A percentile compares a stretch with the other conserved stretches of the same genome.
Evolutionary conservation across 2,329 filamentous ascomycete genomes (phyloP).

Genomic region (Chalara sp.): DNA sequence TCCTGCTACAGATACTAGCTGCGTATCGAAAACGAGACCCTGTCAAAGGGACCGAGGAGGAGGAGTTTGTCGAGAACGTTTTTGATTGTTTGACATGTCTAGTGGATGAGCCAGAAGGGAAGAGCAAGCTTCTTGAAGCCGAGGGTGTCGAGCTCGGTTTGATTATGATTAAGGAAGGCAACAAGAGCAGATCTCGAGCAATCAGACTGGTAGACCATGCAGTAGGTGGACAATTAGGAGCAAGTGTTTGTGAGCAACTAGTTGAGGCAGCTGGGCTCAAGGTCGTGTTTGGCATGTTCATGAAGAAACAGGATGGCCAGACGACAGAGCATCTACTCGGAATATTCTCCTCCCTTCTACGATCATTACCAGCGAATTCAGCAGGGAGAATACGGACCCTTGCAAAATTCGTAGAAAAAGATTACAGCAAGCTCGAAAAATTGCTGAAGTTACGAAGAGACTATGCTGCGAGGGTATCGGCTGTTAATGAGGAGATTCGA

Average conservation of each 20-base stretch:
- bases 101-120: constrained; percentile 68
- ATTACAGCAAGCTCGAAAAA: constrained; percentile 77
- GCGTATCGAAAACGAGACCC: constrained; percentile 83
- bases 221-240: constrained; percentile 48
- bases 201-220: constrained; percentile 83
- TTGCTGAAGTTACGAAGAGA: constrained; percentile 66
- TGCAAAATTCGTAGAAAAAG: constrained; percentile 92
- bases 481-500: constrained; percentile 57
- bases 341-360: constrained; percentile 77
- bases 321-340: constrained; percentile 75
- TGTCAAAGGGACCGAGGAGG: constrained; percentile 76
- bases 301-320: constrained; percentile 67
- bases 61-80: constrained; percentile 90
- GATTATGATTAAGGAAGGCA: constrained; percentile 87
- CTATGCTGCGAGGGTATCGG: constrained; percentile 55
- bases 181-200: constrained; percentile 71
- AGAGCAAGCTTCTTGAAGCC: constrained; percentile 75
- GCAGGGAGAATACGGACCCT: constrained; percentile 73
- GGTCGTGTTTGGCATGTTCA: constrained; percentile 78
- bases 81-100: constrained; percentile 83
- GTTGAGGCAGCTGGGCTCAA: constrained; percentile 83
- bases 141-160: constrained; percentile 88
- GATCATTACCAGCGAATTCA: constrained; percentile 70
- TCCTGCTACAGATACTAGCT: constrained; percentile 75
- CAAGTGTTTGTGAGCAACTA: constrained; percentile 63